Percentiles rank a stretch among this genome's conserved stretches.
Conservation (phyloP, 2,329 filamentous ascomycete species). For the Colletotrichum nymphaeae region DNA sequence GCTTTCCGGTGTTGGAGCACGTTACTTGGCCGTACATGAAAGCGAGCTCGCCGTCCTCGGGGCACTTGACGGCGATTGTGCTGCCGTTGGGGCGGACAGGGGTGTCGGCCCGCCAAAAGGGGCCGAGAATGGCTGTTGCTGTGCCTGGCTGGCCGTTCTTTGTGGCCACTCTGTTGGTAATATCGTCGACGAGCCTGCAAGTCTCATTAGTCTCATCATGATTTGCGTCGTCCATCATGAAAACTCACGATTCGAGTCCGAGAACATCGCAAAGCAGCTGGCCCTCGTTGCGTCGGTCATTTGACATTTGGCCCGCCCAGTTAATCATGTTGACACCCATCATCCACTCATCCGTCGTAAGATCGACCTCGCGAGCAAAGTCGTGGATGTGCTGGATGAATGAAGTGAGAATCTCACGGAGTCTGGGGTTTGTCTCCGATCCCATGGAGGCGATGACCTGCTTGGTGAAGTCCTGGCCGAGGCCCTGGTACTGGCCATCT, state of each 20-base stretch:
- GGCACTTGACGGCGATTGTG: constrained; percentile 69
- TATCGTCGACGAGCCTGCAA: constrained; percentile 77
- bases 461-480: constrained; percentile 72
- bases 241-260: constrained; percentile 74
- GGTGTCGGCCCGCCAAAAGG: constrained; percentile 83
- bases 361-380: constrained; percentile 82
- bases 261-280: constrained; percentile 80
- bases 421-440: constrained; percentile 75
- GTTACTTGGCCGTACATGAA: constrained; percentile 73
- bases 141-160: constrained; percentile 64
- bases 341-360: constrained; percentile 86
- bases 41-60: constrained; percentile 61
- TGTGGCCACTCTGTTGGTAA: constrained; percentile 74
- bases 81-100: constrained; percentile 77
- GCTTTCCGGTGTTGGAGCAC: constrained; percentile 70
- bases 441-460: constrained; percentile 80
- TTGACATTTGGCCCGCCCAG: constrained; percentile 76
- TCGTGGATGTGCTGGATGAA: constrained; percentile 83
- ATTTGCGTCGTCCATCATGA: background rate
- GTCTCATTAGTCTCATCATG: background rate
- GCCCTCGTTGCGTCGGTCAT: constrained; percentile 77
- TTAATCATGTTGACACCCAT: constrained; percentile 70
- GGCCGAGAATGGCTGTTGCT: constrained; percentile 83
- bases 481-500: constrained; percentile 22
- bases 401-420: constrained; percentile 74